These are phyloP conservation scores for Neofusicoccum laricinum DNA, from an alignment of 2,329 filamentous ascomycete genomes.

Conservation along the genomic window DNA sequence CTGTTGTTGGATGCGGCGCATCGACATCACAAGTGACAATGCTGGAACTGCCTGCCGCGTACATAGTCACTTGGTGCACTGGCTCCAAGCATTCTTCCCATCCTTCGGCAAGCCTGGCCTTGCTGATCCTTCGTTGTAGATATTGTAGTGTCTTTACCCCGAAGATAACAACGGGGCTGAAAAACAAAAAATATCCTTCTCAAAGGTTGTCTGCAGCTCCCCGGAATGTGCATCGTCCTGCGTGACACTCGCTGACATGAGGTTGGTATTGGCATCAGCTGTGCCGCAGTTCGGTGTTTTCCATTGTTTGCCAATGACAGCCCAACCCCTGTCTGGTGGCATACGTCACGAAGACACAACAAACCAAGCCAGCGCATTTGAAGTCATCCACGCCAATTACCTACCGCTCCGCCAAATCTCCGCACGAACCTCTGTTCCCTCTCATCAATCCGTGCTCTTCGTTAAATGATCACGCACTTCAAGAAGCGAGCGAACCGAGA, in stretches of 20 bases:
- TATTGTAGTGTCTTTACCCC: neutral
- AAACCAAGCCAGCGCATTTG: neutral
- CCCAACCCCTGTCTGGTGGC: too few relatives aligned
- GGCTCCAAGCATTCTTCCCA: neutral
- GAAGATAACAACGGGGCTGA: neutral
- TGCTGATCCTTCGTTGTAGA: constrained; percentile 7
- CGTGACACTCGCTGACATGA: neutral
- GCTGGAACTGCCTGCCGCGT: neutral
- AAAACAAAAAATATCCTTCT: neutral
- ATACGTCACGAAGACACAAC: neutral
- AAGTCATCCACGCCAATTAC: neutral
- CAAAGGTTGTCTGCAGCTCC: neutral
- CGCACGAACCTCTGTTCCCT: neutral
- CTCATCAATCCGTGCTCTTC: neutral
- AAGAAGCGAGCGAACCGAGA: constrained; percentile 13
- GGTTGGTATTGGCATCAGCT: neutral
- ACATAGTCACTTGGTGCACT: neutral
- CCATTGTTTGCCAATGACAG: too few relatives aligned
- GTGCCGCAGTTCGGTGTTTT: neutral
- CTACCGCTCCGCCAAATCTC: neutral
- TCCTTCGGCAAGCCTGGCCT: neutral
- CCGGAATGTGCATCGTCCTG: too few relatives aligned
- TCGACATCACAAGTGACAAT: neutral
- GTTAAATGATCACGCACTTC: neutral
- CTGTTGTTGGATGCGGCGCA: constrained; percentile 9